phyloP scores from a whole-genome alignment of 2,329 filamentous ascomycete species.

The Alternaria viburni region DNA sequence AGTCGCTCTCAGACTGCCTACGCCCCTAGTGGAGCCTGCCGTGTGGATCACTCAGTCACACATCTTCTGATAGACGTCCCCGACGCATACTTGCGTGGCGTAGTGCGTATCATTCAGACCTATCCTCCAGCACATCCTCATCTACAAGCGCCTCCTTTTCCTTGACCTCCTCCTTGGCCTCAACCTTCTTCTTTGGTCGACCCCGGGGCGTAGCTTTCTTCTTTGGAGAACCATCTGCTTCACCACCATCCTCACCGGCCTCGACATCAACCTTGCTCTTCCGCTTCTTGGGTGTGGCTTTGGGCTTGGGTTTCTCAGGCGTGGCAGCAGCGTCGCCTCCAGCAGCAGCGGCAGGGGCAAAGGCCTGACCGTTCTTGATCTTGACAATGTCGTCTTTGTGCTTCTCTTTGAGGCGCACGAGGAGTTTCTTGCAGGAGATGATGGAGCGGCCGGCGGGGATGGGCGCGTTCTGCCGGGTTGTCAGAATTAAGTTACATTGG shows the following conservation, averaged over 20 bases:
- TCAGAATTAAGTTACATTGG: not conserved
- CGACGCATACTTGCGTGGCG: not conserved
- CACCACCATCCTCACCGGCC: not conserved
- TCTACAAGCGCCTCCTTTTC: slow-evolving; percentile 1
- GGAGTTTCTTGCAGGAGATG: slow-evolving; percentile 34
- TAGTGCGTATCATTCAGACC: too few species aligned
- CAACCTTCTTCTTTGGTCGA: slow-evolving; percentile 17
- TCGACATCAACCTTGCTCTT: slow-evolving; percentile 14
- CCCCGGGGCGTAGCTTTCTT: slow-evolving; percentile 18
- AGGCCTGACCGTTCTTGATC: slow-evolving; percentile 18
- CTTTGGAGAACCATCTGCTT: slow-evolving; percentile 11
- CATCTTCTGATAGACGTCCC: not conserved
- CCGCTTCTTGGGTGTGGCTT: slow-evolving; percentile 23
- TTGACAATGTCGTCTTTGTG: slow-evolving; percentile 32
- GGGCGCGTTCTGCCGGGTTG: slow-evolving; percentile 23
- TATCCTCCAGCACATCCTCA: not conserved
- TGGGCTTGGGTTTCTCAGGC: not conserved
- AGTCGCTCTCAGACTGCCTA: not conserved
- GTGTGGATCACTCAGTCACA: not conserved
- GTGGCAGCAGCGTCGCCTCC: not conserved
- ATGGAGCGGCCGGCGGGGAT: slow-evolving; percentile 29
- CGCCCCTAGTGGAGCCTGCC: not conserved
- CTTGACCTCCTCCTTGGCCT: slow-evolving; percentile 8
- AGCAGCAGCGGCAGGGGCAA: not conserved
- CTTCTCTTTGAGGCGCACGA: slow-evolving; percentile 32